A percentile compares a stretch with the other conserved stretches of the same genome.
Conservation (phyloP, 345 rosid species). For the Melaleuca quinquenervia region DNA sequence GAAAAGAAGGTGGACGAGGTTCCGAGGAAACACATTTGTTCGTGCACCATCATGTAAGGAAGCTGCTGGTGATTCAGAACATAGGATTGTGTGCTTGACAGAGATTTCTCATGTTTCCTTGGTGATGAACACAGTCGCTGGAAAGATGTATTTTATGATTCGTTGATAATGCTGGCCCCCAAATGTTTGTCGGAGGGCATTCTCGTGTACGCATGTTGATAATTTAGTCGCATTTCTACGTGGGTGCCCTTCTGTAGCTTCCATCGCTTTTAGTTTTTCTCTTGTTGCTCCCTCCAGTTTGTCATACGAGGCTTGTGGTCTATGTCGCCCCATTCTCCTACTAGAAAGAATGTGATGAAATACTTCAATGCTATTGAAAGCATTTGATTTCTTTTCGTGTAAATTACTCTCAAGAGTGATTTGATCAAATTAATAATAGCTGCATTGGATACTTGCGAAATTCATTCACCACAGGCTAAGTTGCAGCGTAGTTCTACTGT, state of each 20-base stretch:
- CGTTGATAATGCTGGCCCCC: constrained; percentile 14
- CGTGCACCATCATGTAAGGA: constrained; percentile 63
- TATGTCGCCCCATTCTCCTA: background rate
- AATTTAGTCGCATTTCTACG: constrained; percentile 16
- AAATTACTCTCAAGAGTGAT: background rate
- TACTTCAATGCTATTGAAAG: background rate
- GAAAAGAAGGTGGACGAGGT: constrained; percentile 63
- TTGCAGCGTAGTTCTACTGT: background rate
- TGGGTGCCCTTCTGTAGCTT: constrained; percentile 11
- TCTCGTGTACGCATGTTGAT: constrained; percentile 13
- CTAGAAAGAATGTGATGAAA: background rate
- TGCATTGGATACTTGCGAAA: background rate
- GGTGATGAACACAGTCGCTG: constrained; percentile 8
- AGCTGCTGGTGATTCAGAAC: background rate
- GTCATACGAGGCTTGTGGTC: background rate
- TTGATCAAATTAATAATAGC: background rate
- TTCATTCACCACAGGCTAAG: background rate
- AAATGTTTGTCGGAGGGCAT: constrained; percentile 12
- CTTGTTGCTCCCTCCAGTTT: background rate
- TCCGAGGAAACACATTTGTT: constrained; percentile 41
- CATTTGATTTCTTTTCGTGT: background rate
- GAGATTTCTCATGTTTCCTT: background rate
- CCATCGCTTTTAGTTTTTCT: background rate
- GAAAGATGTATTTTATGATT: constrained; percentile 15
- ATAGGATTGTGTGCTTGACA: background rate